These are phyloP conservation scores for Staphylotrichum longicolle DNA, from an alignment of 495 filamentous ascomycete genomes.

Conservation along the genomic window DNA sequence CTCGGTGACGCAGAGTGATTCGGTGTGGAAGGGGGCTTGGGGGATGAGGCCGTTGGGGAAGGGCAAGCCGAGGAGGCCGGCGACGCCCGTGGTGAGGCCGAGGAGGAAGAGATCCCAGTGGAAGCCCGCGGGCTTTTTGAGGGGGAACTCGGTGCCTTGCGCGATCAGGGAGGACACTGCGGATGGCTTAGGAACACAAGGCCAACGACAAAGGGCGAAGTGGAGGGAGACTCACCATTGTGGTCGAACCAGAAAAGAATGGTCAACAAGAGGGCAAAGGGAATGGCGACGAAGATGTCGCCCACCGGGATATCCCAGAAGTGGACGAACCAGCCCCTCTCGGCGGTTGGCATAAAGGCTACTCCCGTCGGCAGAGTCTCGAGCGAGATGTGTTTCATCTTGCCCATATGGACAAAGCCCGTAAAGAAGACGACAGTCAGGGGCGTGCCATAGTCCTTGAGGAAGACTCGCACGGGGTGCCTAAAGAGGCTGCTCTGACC, in stretches of 20 bases:
- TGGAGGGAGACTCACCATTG: constrained; percentile 54
- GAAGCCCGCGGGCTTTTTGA: constrained; percentile 89
- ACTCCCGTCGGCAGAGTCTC: constrained; percentile 66
- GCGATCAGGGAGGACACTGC: constrained; percentile 81
- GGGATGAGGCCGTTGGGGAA: constrained; percentile 91
- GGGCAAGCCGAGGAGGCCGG: constrained; percentile 81
- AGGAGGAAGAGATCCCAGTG: constrained; percentile 96
- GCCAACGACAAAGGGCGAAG: neutral
- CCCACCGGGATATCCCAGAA: constrained; percentile 81
- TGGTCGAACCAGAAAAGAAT: constrained; percentile 95
- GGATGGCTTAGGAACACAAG: too few relatives aligned
- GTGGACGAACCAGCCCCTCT: constrained; percentile 77
- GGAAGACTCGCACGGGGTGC: constrained; percentile 68
- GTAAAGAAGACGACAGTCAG: constrained; percentile 85
- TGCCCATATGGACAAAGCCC: constrained; percentile 81
- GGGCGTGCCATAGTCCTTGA: constrained; percentile 82
- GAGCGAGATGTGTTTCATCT: constrained; percentile 65
- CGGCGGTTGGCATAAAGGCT: constrained; percentile 78
- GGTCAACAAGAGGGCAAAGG: constrained; percentile 81
- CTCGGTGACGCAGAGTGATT: constrained; percentile 71
- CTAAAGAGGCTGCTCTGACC: constrained; percentile 69
- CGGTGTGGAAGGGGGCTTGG: constrained; percentile 92
- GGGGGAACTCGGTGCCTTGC: constrained; percentile 88
- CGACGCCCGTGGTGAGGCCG: constrained; percentile 79
- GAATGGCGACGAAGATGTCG: constrained; percentile 83